Evolutionary conservation across 352 stramenopile species (phyloP).

Genomic region (Phytophthora sojae): DNA sequence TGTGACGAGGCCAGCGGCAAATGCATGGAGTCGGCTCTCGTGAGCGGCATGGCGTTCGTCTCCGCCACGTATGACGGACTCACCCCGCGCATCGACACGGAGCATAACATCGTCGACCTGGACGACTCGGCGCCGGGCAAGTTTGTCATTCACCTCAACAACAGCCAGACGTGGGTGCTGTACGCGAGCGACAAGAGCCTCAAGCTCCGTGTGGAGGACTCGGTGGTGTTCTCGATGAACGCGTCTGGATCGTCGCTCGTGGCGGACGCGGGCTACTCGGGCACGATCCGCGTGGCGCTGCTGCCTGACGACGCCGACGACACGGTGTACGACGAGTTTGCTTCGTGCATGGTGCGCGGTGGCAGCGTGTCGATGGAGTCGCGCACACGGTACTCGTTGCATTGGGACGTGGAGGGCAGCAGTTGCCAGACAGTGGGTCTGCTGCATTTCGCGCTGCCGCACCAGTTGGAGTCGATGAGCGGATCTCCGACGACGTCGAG

Average conservation of each 20-base stretch:
- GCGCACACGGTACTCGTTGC: constrained; percentile 65
- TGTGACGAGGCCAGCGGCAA: constrained; percentile 38
- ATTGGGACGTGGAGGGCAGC: constrained; percentile 61
- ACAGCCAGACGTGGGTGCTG: constrained; percentile 78
- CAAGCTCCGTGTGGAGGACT: constrained; percentile 48
- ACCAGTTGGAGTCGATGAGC: constrained; percentile 54
- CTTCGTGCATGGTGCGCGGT: constrained; percentile 61
- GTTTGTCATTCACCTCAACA: constrained; percentile 66
- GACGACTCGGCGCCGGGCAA: constrained; percentile 51
- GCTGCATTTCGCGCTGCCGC: constrained; percentile 62
- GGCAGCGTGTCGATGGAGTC: constrained; percentile 61
- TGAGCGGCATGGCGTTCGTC: constrained; percentile 83
- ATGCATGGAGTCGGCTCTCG: constrained; percentile 63
- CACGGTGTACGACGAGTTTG: constrained; percentile 67
- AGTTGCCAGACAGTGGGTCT: constrained; percentile 47
- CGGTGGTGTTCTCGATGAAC: constrained; percentile 48
- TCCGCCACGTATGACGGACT: constrained; percentile 65
- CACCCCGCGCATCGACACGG: constrained; percentile 59
- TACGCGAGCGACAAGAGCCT: constrained; percentile 54
- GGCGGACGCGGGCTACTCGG: constrained; percentile 46
- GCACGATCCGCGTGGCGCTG: constrained; percentile 66
- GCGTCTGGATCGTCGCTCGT: constrained; percentile 48
- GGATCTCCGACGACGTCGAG: constrained; percentile 10
- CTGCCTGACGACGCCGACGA: constrained; percentile 47
- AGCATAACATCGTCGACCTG: constrained; percentile 56